These are phyloP conservation scores for Teunomyces panamensis DNA, from an alignment of 805 yeast species.

Conservation along the genomic window DNA sequence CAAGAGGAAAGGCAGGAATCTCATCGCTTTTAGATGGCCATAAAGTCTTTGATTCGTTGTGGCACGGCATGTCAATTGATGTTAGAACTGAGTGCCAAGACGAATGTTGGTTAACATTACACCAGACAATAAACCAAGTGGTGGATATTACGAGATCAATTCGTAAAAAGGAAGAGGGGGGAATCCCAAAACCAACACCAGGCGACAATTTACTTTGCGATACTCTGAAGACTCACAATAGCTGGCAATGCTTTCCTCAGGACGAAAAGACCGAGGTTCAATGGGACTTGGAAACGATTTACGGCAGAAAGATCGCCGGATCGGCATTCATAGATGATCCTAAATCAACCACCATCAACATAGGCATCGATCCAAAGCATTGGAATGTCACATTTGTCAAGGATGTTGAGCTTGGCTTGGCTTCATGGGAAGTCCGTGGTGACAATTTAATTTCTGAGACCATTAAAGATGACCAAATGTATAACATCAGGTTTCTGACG, in stretches of 20 bases:
- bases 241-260: conserved; percentile 77
- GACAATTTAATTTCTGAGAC: conserved; percentile 8
- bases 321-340: conserved; percentile 53
- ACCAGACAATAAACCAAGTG: conserved; percentile 68
- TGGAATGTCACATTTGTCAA: conserved; percentile 46
- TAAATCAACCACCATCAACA: conserved; percentile 41
- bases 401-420: conserved; percentile 8
- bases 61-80: conserved; percentile 94
- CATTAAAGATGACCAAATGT: conserved; percentile 16
- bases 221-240: conserved; percentile 49
- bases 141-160: conserved; percentile 66
- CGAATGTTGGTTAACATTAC: conserved; percentile 51
- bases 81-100: conserved; percentile 51
- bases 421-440: conserved; percentile 8
- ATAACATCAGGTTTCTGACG: conserved; percentile 43
- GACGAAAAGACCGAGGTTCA: conserved; percentile 45
- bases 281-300: conserved; percentile 61
- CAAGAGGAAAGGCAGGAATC: conserved; percentile 87
- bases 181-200: conserved; percentile 77
- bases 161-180: conserved; percentile 55
- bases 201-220: conserved; percentile 69
- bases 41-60: conserved; percentile 81
- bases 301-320: conserved; percentile 67
- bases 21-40: conserved; percentile 87
- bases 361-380: conserved; percentile 37